Evolutionary conservation across 2,329 filamentous ascomycete genomes (phyloP), one percentile per base, ranked within the genome.

Genomic region (Aspergillus cejpii): DNA sequence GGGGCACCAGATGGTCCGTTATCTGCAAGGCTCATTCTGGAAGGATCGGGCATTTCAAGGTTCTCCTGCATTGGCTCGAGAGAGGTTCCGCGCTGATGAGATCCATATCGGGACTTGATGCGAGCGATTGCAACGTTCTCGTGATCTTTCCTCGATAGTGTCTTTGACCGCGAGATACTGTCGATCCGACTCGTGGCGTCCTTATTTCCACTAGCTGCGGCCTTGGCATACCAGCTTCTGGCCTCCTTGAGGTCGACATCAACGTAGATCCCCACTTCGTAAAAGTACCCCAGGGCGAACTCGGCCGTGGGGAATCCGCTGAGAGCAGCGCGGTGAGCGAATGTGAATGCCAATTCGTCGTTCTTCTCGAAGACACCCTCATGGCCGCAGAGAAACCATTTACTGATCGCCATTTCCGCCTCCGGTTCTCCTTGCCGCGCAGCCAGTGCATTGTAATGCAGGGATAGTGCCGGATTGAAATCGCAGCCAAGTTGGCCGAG

Each of bases 351-450:
- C 39, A 97, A 72, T 62, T 91, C 85, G 67, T 98, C 92, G 59
- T 96, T 97, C 75, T 97, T 97, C 48, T 87, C 80, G 61, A 98
- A 96, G 5, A 94, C 77, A 17, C 84, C 85, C 55, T 97, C 91
- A 53, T 92, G 90, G 2, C 92, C 92, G 60, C 94, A 97, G 21
- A 98, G 76, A 63, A 97, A 98, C 92, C 92, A 98, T 67, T 95
- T 92, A 68, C 91, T 97, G 49, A 98, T 89, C 21, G 91, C 89
- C 69, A 98, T 85, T 48, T 95, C 89, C 0, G 91, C 92, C 64
- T 98, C 92, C 0, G 89, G 76, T 58, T 97, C 89, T 14, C 90
- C 91, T 69, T 97, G 92, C 53, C 86, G 83, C 10, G 92, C 86
- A 17, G 92, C 91, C 24, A 98, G 76, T 28, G 88, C 87, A 61